Base-by-base conservation (phyloP, 768 basidiomycete species). In the Suillus discolor region DNA sequence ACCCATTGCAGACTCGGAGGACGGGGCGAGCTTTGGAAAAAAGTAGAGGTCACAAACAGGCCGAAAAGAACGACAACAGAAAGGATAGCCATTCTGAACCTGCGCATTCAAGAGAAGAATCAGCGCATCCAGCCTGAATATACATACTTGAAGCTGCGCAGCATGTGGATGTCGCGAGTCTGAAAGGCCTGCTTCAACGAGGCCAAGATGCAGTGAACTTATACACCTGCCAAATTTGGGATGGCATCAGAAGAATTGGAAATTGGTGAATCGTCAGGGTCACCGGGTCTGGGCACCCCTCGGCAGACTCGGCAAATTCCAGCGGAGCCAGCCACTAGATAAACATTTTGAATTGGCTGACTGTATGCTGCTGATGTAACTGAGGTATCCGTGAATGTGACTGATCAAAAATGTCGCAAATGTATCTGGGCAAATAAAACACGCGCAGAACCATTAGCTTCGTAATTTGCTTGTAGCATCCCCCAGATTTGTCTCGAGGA, bases 141-240 rank as follows among this genome's bases (percentile, higher is more conserved):
- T 62, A 62, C 59, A 28, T 42, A 31, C 31, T 49, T n/a, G 18
- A 23, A 25, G 49, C 28, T 60, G 41, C 44, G 64, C 61, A 34
- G n/a, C 45, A 65, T 65, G 64, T 53, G 64, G 45, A 39, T 53
- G 61, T 53, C 61, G 64, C 61, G 45, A 62, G 64, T 42, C 31
- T 39, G 47, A 49, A 49, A 47, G 20, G 64, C 39, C 47, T 53
- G 64, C 64, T 59, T 62, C 55, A 60, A 60, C 25, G 54, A 41
- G 55, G 62, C 28, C n/a, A 61, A 45, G 20, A 61, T 61, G 41
- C 8, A 42, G 57, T 36, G 41, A 42, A 63, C 57, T 15, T 42
- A 25, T 41, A 64, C 63, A 60, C 41, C 63, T 42, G 41, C 59
- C 41, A 31, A 60, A 60, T 60, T 60, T 60, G 59, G 57, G 3